Evolutionary conservation across 2,329 filamentous ascomycete genomes (phyloP).

Genomic region (Sporothrix euskadiensis): DNA sequence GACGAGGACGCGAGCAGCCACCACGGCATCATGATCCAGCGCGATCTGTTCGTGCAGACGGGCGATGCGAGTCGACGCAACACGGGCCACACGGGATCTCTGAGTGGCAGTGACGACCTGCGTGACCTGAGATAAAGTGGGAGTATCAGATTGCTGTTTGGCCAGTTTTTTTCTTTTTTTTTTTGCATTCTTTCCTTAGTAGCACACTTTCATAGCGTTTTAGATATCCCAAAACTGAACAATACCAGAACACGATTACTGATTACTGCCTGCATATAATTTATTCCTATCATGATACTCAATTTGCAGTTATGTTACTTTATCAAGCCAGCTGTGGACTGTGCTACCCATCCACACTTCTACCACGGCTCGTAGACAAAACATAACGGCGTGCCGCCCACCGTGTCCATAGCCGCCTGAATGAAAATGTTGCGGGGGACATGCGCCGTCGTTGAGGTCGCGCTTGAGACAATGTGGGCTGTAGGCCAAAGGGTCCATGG

Average conservation of each 20-base stretch:
- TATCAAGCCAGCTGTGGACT: too few relatives aligned
- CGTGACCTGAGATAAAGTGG: not conserved
- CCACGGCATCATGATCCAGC: conserved; percentile 16
- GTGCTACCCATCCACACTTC: too few relatives aligned
- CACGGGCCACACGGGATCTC: not conserved
- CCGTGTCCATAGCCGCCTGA: conserved; percentile 42
- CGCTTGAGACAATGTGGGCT: conserved; percentile 43
- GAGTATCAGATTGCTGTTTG: too few relatives aligned
- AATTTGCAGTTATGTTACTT: too few relatives aligned
- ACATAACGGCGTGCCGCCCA: conserved; percentile 45
- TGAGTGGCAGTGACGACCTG: conserved; percentile 5
- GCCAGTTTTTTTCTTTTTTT: too few relatives aligned
- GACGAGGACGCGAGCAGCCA: conserved; percentile 21
- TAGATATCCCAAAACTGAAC: too few relatives aligned
- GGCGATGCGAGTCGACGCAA: conserved; percentile 10
- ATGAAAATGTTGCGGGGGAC: conserved; percentile 35
- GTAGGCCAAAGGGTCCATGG: conserved; percentile 35
- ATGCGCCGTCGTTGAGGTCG: conserved; percentile 36
- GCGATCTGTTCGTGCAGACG: conserved; percentile 7
- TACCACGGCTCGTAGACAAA: conserved; percentile 45
- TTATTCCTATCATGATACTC: too few relatives aligned
- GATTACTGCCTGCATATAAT: too few relatives aligned
- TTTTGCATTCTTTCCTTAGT: too few relatives aligned
- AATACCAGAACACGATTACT: too few relatives aligned
- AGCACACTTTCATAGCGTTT: too few relatives aligned